Base-by-base conservation (phyloP, 2,329 filamentous ascomycete species). In the Thielaviopsis punctulata region DNA sequence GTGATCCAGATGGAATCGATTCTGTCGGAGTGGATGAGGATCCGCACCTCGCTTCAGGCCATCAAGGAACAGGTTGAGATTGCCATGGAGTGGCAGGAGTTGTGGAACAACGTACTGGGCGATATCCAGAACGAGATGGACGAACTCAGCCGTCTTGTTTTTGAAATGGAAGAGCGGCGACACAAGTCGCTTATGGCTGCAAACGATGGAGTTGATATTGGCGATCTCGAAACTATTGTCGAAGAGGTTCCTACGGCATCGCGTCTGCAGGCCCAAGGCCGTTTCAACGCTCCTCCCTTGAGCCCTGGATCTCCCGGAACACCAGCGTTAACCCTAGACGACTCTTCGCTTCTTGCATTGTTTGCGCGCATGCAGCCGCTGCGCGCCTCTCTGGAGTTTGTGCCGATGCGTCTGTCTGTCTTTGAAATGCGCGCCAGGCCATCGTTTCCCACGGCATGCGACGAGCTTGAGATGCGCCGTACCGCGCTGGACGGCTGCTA, bases 1-100 rank as follows among this genome's bases (percentile, higher is more conserved):
- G 86, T 95, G 22, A 72, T 77, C 10, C 87, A 95, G 67, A 95
- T 96, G 84, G 90, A 96, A 60, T 73, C 74, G 19, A 92, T 95
- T 55, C 71, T 95, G 56, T 73, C 73, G 33, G 86, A 89, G 60
- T 98, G 92, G 92, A 74, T 79, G 45, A 80, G 81, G 58, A 90
- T 95, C 60, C 84, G 87, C 60, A 73, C 71, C 43, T 82, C 84
- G 1, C 69, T 98, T 49, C 84, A 83, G 57, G 81, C 69, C 23
- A 84, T 95, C 52, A 94, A 94, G 63, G 77, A 77, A 47, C 90
- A 96, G 62, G 90, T 98, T 18, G 92, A 96, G 65, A 80, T 95
- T 54, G 92, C 92, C 46, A 94, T 96, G 88, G 92, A 98, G 63
- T 98, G 90, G 90, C 89, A 95, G 65, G 89, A 96, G 67, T 73